Percentiles rank a stretch among this genome's conserved stretches.
Conservation (phyloP, 1,284 basidiomycete species). For the Albatrellus sp. region DNA sequence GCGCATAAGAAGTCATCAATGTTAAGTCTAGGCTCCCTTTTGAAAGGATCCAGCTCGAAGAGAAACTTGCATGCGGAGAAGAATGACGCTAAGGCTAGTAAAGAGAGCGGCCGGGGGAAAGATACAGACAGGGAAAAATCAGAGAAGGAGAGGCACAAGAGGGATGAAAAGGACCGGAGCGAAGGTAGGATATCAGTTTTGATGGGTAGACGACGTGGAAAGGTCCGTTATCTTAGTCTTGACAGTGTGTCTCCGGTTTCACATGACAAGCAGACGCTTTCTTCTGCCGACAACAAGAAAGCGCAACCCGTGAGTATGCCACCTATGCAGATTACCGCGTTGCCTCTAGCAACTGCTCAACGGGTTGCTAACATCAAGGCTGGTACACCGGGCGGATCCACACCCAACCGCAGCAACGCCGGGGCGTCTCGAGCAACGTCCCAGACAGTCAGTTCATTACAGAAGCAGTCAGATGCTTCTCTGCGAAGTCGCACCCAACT, state of each 20-base stretch:
- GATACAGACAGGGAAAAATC: conserved; percentile 28
- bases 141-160: conserved; percentile 53
- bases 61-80: conserved; percentile 68
- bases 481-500: conserved; percentile 63
- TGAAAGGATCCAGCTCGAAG: conserved; percentile 74
- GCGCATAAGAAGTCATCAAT: conserved; percentile 68
- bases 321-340: conserved; percentile 78
- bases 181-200: conserved; percentile 79
- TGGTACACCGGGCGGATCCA: conserved; percentile 24
- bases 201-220: conserved; percentile 84
- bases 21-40: conserved; percentile 64
- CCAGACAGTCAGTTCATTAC: conserved; percentile 69
- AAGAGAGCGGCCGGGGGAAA: conserved; percentile 29
- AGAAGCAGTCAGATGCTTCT: conserved; percentile 70
- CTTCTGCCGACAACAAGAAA: conserved; percentile 71
- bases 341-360: conserved; percentile 68
- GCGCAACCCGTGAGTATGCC: conserved; percentile 59
- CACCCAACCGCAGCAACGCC: conserved; percentile 25
- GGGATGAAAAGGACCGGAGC: conserved; percentile 71
- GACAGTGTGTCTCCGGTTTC: neutral
- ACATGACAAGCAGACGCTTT: conserved; percentile 54
- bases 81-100: conserved; percentile 37
- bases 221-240: conserved; percentile 36
- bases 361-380: conserved; percentile 69
- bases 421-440: conserved; percentile 46